Evolutionary conservation across 331 rosid genomes (phyloP).

Genomic region (Pyracantha coccinea): DNA sequence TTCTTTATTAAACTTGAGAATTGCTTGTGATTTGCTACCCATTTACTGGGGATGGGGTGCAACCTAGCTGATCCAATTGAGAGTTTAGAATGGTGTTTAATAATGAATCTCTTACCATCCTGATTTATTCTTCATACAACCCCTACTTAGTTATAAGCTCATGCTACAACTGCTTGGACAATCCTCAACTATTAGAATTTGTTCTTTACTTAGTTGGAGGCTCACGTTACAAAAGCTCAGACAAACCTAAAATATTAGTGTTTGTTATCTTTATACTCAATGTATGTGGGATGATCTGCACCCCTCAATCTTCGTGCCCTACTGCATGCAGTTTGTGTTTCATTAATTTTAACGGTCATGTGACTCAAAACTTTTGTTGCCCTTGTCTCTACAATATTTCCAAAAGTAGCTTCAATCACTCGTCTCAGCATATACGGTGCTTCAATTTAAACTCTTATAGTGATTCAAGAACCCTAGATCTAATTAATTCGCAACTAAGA

Average conservation of each 20-base stretch:
- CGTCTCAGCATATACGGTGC: neutral
- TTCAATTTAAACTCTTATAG: neutral
- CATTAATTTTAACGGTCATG: constrained; percentile 1
- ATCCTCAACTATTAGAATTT: neutral
- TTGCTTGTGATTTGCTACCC: neutral
- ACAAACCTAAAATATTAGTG: neutral
- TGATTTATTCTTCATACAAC: no score
- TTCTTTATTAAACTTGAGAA: neutral
- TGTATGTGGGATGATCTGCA: neutral
- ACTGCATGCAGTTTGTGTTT: neutral
- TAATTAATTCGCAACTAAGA: neutral
- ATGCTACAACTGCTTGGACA: neutral
- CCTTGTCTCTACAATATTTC: neutral
- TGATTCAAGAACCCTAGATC: constrained; percentile 2
- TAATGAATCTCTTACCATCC: neutral
- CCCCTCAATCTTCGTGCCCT: neutral
- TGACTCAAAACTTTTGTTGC: constrained; percentile 6
- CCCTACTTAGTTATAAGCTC: neutral
- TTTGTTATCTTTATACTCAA: neutral
- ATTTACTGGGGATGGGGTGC: neutral
- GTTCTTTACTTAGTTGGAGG: neutral
- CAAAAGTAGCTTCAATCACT: neutral
- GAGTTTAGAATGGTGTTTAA: neutral
- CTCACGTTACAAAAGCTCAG: neutral
- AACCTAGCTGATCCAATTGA: neutral